Evolutionary conservation across 2,329 filamentous ascomycete species (phyloP).

Genomic region (Sarocladiaceae sp.): DNA sequence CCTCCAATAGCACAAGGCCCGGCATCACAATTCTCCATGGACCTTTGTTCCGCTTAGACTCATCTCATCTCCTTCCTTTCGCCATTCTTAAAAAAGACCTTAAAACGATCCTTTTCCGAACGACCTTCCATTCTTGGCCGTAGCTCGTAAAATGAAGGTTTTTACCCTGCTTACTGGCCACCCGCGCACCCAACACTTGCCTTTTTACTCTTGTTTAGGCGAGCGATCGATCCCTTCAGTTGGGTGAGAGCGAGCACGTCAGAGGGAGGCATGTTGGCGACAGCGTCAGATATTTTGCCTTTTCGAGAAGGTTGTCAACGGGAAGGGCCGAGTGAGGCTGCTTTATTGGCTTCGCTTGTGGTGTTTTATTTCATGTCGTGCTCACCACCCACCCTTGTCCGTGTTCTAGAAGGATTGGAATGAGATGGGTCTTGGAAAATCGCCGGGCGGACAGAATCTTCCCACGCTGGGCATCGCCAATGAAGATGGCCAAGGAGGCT

Average conservation of each 20-base stretch:
- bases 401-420: not conserved
- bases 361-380: too few species aligned
- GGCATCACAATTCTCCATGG: too few species aligned
- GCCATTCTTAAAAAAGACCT: too few species aligned
- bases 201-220: not conserved
- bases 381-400: too few species aligned
- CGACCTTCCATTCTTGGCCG: not conserved
- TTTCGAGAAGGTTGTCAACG: slow-evolving; percentile 2
- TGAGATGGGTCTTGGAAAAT: not conserved
- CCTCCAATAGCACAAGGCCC: not conserved
- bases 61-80: not conserved
- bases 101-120: too few species aligned
- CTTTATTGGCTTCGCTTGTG: too few species aligned
- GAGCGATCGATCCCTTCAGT: not conserved
- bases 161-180: not conserved
- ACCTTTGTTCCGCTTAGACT: too few species aligned
- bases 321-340: too few species aligned
- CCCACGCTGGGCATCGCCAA: too few species aligned
- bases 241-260: not conserved
- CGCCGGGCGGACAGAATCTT: too few species aligned
- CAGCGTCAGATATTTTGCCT: slow-evolving; percentile 1
- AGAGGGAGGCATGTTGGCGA: slow-evolving; percentile 1
- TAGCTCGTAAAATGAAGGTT: not conserved
- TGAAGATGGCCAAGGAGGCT: too few species aligned
- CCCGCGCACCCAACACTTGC: too few species aligned